Conservation (phyloP, 2,329 filamentous ascomycete species). For the Conoideocrella luteorostrata region DNA sequence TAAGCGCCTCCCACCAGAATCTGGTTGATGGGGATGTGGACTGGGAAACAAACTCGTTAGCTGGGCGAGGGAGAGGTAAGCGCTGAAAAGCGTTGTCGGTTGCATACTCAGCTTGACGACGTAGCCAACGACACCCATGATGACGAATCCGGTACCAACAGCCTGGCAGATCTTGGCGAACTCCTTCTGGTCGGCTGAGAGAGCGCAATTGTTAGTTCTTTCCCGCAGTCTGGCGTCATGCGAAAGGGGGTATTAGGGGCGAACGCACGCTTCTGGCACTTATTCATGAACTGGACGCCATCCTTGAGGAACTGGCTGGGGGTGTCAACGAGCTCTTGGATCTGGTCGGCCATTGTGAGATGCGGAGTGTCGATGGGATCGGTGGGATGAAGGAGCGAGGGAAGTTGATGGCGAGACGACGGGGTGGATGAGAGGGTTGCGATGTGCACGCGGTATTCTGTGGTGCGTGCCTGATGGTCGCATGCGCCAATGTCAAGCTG, state of each 20-base stretch:
- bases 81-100: neutral
- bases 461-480: neutral
- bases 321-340: slow-evolving; percentile 65
- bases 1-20: slow-evolving; percentile 62
- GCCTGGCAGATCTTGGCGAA: slow-evolving; percentile 46
- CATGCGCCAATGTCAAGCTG: slow-evolving; percentile 8
- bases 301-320: slow-evolving; percentile 59
- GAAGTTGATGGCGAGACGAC: neutral
- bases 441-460: neutral
- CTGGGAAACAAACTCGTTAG: slow-evolving; percentile 25
- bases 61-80: neutral
- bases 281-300: slow-evolving; percentile 55
- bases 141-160: slow-evolving; percentile 62
- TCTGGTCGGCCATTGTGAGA: slow-evolving; percentile 55
- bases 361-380: neutral
- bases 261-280: slow-evolving; percentile 54
- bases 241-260: neutral
- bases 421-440: neutral
- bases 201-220: neutral
- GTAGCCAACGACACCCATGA: slow-evolving; percentile 66
- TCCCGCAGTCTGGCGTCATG: neutral
- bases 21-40: slow-evolving; percentile 66
- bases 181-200: slow-evolving; percentile 34
- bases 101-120: slow-evolving; percentile 61
- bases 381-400: neutral